These are phyloP conservation scores for Cystobasidium sp. DNA, from an alignment of 1,284 basidiomycete species.

Conservation along the genomic window DNA sequence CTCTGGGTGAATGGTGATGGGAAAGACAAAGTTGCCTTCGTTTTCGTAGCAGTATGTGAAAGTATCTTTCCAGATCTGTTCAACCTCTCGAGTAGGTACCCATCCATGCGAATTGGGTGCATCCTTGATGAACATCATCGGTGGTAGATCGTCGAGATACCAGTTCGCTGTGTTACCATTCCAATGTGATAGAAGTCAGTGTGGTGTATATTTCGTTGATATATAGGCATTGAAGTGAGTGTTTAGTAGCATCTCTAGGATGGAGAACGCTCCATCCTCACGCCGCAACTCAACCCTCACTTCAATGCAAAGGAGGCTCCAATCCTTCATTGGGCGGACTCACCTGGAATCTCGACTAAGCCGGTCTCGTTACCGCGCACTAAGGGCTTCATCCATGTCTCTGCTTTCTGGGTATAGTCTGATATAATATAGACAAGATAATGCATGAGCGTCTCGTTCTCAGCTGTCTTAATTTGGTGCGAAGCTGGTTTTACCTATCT, in stretches of 20 bases:
- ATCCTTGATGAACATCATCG: constrained; percentile 75
- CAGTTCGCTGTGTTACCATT: not conserved
- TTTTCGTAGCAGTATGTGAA: constrained; percentile 71
- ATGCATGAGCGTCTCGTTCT: too few species aligned
- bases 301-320: not conserved
- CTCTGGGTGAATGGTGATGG: constrained; percentile 76
- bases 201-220: not conserved
- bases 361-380: constrained; percentile 69
- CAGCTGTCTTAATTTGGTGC: not conserved
- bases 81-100: constrained; percentile 71
- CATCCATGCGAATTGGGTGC: constrained; percentile 71
- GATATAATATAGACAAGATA: not conserved
- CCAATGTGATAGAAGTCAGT: too few species aligned
- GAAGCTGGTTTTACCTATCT: constrained; percentile 64
- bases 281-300: too few species aligned
- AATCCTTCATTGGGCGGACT: constrained; percentile 62
- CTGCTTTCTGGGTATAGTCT: constrained; percentile 62
- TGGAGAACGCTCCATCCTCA: not conserved
- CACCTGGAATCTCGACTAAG: constrained; percentile 70
- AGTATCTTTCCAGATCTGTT: constrained; percentile 59
- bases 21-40: constrained; percentile 73
- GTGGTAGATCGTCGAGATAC: constrained; percentile 70
- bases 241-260: not conserved
- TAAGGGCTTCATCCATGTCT: constrained; percentile 77
- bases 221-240: not conserved